Evolutionary conservation across 345 rosid species (phyloP).

Genomic region (Cardamine chenopodiifolia): DNA sequence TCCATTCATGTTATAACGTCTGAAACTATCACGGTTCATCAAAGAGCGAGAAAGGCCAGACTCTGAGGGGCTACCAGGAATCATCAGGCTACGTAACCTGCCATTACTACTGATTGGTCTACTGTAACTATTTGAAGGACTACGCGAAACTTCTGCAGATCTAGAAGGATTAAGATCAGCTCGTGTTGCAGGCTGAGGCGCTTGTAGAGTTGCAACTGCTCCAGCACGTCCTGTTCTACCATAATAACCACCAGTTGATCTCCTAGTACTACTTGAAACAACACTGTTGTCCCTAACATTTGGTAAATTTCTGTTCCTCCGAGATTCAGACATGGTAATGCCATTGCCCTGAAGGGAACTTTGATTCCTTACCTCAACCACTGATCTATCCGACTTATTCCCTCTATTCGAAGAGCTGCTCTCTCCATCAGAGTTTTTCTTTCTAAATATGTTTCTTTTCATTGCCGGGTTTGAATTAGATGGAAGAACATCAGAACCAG

Average conservation of each 20-base stretch:
- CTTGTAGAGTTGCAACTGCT: slow-evolving; percentile 45
- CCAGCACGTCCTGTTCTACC: slow-evolving; percentile 52
- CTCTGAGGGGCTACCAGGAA: slow-evolving; percentile 60
- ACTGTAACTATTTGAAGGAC: slow-evolving; percentile 38
- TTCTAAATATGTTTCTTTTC: slow-evolving; percentile 51
- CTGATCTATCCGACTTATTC: slow-evolving; percentile 52
- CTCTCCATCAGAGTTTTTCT: slow-evolving; percentile 64
- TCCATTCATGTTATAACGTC: slow-evolving; percentile 71
- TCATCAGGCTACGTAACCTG: slow-evolving; percentile 45
- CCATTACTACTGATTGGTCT: slow-evolving; percentile 40
- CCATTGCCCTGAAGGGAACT: slow-evolving; percentile 49
- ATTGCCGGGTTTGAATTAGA: slow-evolving; percentile 49
- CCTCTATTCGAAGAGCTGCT: slow-evolving; percentile 68
- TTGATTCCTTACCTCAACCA: slow-evolving; percentile 44
- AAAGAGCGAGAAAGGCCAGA: slow-evolving; percentile 47
- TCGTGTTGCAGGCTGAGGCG: slow-evolving; percentile 48
- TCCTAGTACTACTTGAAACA: slow-evolving; percentile 62
- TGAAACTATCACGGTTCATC: slow-evolving; percentile 57
- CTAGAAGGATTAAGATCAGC: slow-evolving; percentile 48
- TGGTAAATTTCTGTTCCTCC: slow-evolving; percentile 57
- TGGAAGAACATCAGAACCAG: slow-evolving; percentile 53
- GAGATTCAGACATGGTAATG: slow-evolving; percentile 62
- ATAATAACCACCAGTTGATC: slow-evolving; percentile 49
- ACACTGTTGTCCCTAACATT: slow-evolving; percentile 55
- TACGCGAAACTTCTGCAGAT: slow-evolving; percentile 38